phyloP scores from a whole-genome alignment of 2,329 filamentous ascomycete species.

The Colletotrichum sp. region DNA sequence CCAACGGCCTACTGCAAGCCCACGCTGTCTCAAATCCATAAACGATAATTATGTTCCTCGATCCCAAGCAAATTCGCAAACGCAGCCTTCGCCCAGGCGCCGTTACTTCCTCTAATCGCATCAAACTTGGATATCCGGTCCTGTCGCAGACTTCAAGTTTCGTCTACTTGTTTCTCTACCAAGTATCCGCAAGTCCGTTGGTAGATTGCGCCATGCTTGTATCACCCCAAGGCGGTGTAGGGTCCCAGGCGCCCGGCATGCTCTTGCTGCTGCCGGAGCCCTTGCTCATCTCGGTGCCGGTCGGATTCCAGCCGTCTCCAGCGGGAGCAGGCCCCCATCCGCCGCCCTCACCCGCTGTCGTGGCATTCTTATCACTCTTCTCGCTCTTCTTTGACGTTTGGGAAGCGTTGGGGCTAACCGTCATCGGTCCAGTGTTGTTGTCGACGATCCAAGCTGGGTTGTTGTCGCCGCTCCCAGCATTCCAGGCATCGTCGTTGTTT shows the following conservation, averaged over 20 bases:
- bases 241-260: conserved; percentile 23
- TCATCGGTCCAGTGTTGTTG: conserved; percentile 11
- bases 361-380: conserved; percentile 1
- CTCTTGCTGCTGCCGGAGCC: conserved; percentile 14
- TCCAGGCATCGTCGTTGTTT: background rate
- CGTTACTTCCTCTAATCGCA: background rate
- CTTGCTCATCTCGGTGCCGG: conserved; percentile 9
- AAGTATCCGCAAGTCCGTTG: background rate
- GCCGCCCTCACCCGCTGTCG: background rate
- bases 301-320: conserved; percentile 1
- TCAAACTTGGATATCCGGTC: background rate
- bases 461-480: background rate
- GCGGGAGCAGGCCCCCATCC: conserved; percentile 9
- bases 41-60: background rate
- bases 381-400: conserved; percentile 1
- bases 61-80: background rate
- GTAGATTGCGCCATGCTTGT: conserved; percentile 14
- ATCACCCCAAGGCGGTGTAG: conserved; percentile 6
- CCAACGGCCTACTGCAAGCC: background rate
- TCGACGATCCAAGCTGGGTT: conserved; percentile 7
- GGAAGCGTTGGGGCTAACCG: conserved; percentile 4
- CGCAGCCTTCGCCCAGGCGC: background rate
- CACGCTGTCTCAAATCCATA: background rate
- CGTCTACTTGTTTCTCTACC: background rate
- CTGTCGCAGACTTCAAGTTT: background rate